Evolutionary conservation across 371 early-diverging fungal genomes (phyloP).

Genomic region (Cokeromyces recurvatus): DNA sequence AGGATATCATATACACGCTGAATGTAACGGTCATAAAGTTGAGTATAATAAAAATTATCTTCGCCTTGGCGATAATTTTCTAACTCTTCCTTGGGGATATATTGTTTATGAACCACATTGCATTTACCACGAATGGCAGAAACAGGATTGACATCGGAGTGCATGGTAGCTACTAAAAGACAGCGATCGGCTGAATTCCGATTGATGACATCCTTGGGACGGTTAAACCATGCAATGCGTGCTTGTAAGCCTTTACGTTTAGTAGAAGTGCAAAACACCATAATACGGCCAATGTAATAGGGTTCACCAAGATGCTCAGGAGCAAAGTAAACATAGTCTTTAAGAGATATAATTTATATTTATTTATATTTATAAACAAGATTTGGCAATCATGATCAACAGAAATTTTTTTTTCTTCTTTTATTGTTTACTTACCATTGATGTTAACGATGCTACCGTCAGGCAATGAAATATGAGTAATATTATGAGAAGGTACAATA

Average conservation of each 20-base stretch:
- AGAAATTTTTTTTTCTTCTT: neutral
- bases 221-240: slow-evolving; percentile 79
- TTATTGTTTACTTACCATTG: slow-evolving; percentile 24
- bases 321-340: slow-evolving; percentile 73
- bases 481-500: slow-evolving; percentile 15
- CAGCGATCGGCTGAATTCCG: slow-evolving; percentile 69
- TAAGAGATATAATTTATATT: no score
- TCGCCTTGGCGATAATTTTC: slow-evolving; percentile 52
- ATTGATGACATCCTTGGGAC: slow-evolving; percentile 75
- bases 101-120: slow-evolving; percentile 61
- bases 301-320: slow-evolving; percentile 74
- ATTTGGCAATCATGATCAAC: no score
- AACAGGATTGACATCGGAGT: slow-evolving; percentile 82
- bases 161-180: slow-evolving; percentile 82
- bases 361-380: no score
- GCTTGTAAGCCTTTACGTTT: slow-evolving; percentile 51
- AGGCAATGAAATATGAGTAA: slow-evolving; percentile 15
- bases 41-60: slow-evolving; percentile 80
- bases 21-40: slow-evolving; percentile 85
- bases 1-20: slow-evolving; percentile 84
- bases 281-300: slow-evolving; percentile 77
- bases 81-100: slow-evolving; percentile 54
- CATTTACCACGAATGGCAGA: slow-evolving; percentile 81
- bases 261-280: slow-evolving; percentile 66
- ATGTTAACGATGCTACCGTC: slow-evolving; percentile 26